Percentiles rank a stretch among this genome's conserved stretches.
Conservation (phyloP, 2,329 filamentous ascomycete species). For the Ophiostoma montium region DNA sequence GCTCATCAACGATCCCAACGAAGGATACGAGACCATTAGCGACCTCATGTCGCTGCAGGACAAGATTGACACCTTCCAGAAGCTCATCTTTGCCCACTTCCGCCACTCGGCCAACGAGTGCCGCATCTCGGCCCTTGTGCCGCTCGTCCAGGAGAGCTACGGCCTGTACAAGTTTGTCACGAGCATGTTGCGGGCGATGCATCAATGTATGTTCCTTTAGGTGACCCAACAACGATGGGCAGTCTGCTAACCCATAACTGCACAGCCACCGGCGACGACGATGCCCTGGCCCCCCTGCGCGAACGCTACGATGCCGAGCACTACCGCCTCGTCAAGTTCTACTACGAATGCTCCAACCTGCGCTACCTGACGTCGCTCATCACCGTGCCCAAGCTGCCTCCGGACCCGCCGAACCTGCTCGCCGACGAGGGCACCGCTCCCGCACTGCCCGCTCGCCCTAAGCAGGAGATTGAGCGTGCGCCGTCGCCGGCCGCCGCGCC, state of each 20-base stretch:
- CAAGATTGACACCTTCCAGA: slow-evolving; percentile 97
- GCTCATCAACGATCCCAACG: slow-evolving; percentile 96
- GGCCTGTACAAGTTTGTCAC: slow-evolving; percentile 99
- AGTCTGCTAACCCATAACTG: slow-evolving; percentile 11
- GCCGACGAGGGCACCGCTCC: slow-evolving; percentile 75
- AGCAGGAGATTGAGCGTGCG: slow-evolving; percentile 53
- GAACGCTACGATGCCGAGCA: slow-evolving; percentile 90
- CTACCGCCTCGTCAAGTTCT: slow-evolving; percentile 92
- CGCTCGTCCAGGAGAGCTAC: slow-evolving; percentile 92
- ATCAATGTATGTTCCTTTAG: slow-evolving; percentile 53
- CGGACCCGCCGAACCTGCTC: slow-evolving; percentile 82
- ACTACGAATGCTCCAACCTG: slow-evolving; percentile 97
- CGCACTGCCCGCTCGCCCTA: slow-evolving; percentile 67
- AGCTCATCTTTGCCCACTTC: slow-evolving; percentile 96
- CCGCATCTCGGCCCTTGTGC: slow-evolving; percentile 83
- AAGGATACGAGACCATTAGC: slow-evolving; percentile 91
- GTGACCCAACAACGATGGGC: not conserved
- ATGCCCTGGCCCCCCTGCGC: slow-evolving; percentile 77
- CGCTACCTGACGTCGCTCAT: slow-evolving; percentile 94
- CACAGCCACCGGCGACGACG: slow-evolving; percentile 76
- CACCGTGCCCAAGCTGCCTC: slow-evolving; percentile 86
- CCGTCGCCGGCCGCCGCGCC: slow-evolving; percentile 59
- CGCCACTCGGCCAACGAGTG: slow-evolving; percentile 85
- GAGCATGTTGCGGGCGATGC: slow-evolving; percentile 97
- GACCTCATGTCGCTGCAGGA: slow-evolving; percentile 95